Conservation (phyloP, 2,329 filamentous ascomycete species). For the Hypoxylon sp. region DNA sequence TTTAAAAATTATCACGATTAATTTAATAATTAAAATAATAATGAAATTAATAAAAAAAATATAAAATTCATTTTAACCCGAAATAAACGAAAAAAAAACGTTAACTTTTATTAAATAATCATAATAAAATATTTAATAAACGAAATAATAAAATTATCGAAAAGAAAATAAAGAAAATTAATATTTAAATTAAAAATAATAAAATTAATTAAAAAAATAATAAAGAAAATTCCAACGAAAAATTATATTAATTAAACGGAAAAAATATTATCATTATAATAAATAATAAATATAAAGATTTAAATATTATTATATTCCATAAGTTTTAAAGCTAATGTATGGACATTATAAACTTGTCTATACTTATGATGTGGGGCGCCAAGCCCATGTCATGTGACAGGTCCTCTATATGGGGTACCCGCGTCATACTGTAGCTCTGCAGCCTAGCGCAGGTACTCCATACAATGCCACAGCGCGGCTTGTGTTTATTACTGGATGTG, state of each 20-base stretch:
- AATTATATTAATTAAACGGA: background rate
- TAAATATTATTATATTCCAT: no score
- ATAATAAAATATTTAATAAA: background rate
- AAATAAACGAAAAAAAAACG: background rate
- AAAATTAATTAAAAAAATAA: background rate
- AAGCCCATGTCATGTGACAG: no score
- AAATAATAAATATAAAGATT: no score
- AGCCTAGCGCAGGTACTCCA: constrained; percentile 29
- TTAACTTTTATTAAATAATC: background rate
- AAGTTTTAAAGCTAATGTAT: no score
- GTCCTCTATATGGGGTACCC: constrained; percentile 26
- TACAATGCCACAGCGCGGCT: constrained; percentile 13
- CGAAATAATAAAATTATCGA: background rate
- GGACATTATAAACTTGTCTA: no score
- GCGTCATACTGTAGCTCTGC: background rate
- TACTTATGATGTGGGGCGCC: no score
- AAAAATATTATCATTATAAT: background rate
- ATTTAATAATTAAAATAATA: background rate
- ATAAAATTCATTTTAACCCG: background rate
- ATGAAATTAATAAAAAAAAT: no score
- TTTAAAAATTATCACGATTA: background rate
- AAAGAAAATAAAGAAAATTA: background rate
- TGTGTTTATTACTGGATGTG: constrained; percentile 24
- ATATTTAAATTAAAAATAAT: background rate
- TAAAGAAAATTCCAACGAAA: background rate